These are phyloP conservation scores for Talaromyces liani DNA, from an alignment of 495 filamentous ascomycete species.

Conservation along the genomic window DNA sequence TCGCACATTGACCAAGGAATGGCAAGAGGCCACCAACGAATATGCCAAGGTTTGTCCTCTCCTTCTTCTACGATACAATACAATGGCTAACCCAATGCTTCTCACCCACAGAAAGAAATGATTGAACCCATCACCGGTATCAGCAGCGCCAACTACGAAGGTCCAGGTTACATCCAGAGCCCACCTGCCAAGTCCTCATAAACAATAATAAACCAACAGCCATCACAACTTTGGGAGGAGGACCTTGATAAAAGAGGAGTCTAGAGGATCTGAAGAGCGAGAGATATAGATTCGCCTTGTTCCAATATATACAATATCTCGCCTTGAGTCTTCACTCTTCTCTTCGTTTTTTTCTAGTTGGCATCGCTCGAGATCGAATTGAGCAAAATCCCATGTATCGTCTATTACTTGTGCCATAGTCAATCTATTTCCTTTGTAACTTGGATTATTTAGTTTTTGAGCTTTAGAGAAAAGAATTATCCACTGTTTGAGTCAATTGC, in stretches of 20 bases:
- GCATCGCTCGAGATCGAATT: neutral
- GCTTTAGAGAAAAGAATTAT: neutral
- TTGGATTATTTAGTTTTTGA: conserved; percentile 8
- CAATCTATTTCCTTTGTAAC: conserved; percentile 44
- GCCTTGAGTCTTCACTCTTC: neutral
- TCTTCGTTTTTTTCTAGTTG: neutral
- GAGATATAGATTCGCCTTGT: neutral
- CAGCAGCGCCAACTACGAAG: conserved; percentile 70
- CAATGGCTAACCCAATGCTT: conserved; percentile 8
- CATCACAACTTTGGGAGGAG: neutral
- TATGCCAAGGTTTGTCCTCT: conserved; percentile 64
- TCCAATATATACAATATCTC: neutral
- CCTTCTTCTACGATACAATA: conserved; percentile 7
- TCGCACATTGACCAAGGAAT: conserved; percentile 89
- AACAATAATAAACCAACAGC: neutral
- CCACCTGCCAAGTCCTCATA: conserved; percentile 20
- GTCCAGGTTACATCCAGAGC: conserved; percentile 79
- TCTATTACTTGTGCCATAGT: conserved; percentile 43
- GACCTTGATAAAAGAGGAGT: neutral
- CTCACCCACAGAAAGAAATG: conserved; percentile 58
- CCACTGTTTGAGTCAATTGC: neutral
- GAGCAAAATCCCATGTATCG: conserved; percentile 37
- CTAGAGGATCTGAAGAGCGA: neutral
- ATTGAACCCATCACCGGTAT: conserved; percentile 87
- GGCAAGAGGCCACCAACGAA: conserved; percentile 86